Conservation (phyloP, 2,329 filamentous ascomycete species). For the Colletotrichum eleusines region DNA sequence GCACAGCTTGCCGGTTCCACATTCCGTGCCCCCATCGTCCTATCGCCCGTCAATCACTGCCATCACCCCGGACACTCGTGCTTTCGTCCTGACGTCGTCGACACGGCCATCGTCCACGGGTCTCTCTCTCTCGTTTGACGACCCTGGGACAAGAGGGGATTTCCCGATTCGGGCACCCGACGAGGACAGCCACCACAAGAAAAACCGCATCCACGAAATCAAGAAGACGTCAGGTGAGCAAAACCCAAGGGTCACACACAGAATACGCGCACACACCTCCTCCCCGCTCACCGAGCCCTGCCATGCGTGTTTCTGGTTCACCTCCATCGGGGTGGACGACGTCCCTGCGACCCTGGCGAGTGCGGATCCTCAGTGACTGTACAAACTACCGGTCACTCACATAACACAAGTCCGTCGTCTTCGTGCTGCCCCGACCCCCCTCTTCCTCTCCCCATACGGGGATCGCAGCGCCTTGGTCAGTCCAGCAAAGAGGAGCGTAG, state of each 20-base stretch:
- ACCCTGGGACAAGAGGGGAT: background rate
- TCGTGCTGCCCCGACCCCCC: background rate
- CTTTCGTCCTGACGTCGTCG: background rate
- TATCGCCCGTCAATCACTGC: background rate
- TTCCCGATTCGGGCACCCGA: conserved; percentile 31
- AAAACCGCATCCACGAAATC: background rate
- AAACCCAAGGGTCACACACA: background rate
- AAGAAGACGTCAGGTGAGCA: conserved; percentile 23
- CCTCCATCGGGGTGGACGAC: conserved; percentile 8
- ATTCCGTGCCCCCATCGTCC: background rate
- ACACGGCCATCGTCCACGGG: background rate
- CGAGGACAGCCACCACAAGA: background rate
- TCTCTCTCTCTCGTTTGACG: background rate
- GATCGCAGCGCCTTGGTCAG: background rate
- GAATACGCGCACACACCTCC: background rate
- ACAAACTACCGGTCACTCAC: background rate
- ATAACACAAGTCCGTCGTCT: background rate
- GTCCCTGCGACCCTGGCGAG: background rate
- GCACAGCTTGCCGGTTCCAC: background rate
- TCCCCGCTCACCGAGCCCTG: conserved; percentile 23
- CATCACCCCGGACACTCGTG: background rate
- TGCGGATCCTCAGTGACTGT: background rate
- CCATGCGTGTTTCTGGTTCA: background rate
- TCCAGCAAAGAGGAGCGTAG: too few species aligned
- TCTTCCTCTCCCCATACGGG: background rate